Conservation (phyloP, 2,329 filamentous ascomycete genomes). For the Hawksworthiomyces lignivorus region DNA sequence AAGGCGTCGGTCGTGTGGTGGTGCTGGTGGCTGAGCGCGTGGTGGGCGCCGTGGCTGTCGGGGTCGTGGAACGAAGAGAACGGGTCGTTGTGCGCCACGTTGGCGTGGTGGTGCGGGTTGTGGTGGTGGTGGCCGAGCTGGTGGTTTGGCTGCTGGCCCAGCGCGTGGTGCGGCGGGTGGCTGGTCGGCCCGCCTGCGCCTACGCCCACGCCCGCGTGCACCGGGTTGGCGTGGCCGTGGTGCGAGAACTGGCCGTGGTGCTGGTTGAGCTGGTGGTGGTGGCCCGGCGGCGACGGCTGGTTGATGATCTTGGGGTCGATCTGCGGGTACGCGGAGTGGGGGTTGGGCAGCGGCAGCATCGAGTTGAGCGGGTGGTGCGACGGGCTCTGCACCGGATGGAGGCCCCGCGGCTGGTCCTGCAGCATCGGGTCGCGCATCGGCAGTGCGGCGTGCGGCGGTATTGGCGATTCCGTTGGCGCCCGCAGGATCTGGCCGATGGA, state of each 20-base stretch:
- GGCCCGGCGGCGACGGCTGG: conserved; percentile 26
- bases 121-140: conserved; percentile 20
- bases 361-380: conserved; percentile 20
- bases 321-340: conserved; percentile 33
- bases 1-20: conserved; percentile 37
- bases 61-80: conserved; percentile 30
- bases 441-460: conserved; percentile 19
- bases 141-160: conserved; percentile 9
- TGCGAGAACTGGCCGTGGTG: conserved; percentile 13
- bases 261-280: conserved; percentile 19
- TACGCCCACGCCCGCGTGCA: neutral
- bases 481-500: conserved; percentile 22
- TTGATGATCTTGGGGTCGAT: conserved; percentile 55
- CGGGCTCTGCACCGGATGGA: conserved; percentile 28
- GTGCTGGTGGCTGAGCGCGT: conserved; percentile 16
- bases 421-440: conserved; percentile 23
- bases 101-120: conserved; percentile 16
- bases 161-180: conserved; percentile 5
- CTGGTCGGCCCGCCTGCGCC: neutral
- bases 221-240: neutral
- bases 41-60: conserved; percentile 25
- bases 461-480: conserved; percentile 19
- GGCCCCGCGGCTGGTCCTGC: conserved; percentile 21
- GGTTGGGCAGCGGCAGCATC: conserved; percentile 15
- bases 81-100: conserved; percentile 16